A percentile compares a stretch with the other conserved stretches of the same genome.
Conservation (phyloP, 805 yeast genomes). For the Monosporozyma unispora region DNA sequence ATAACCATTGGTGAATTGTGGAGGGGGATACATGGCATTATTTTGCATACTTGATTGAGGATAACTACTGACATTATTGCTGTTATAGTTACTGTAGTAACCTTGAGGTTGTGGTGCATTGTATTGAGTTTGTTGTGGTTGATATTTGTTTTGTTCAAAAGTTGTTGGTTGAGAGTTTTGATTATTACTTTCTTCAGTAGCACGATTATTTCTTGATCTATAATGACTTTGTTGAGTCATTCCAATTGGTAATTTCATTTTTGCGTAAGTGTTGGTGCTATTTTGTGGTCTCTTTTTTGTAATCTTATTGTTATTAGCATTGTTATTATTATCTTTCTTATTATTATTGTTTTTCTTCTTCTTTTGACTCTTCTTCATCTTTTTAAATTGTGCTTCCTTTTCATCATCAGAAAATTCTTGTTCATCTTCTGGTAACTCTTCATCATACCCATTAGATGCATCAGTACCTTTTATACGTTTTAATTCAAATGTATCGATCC, state of each 20-base stretch:
- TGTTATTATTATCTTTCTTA: constrained; percentile 2
- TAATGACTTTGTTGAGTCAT: constrained; percentile 7
- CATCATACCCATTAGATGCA: constrained; percentile 92
- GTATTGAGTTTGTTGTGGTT: neutral
- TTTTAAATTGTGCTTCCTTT: constrained; percentile 64
- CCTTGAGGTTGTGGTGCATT: neutral
- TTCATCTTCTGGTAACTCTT: constrained; percentile 86
- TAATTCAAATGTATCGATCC: constrained; percentile 64
- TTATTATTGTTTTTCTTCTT: constrained; percentile 32
- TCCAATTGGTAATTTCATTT: constrained; percentile 13
- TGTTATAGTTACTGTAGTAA: neutral
- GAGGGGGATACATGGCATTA: neutral
- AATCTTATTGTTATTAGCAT: constrained; percentile 7
- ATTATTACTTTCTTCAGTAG: neutral
- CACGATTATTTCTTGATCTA: constrained; percentile 7
- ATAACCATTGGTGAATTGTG: neutral
- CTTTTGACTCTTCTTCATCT: constrained; percentile 51
- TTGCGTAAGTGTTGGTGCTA: constrained; percentile 5
- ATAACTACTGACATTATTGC: neutral
- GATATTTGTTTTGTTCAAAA: neutral
- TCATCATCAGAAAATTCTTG: constrained; percentile 96
- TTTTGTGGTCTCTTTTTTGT: constrained; percentile 3
- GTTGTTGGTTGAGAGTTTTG: neutral
- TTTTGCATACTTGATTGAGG: neutral
- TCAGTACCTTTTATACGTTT: constrained; percentile 77